phyloP scores from a whole-genome alignment of 257 asterid genomes.

The Nicotiana noctiflora region DNA sequence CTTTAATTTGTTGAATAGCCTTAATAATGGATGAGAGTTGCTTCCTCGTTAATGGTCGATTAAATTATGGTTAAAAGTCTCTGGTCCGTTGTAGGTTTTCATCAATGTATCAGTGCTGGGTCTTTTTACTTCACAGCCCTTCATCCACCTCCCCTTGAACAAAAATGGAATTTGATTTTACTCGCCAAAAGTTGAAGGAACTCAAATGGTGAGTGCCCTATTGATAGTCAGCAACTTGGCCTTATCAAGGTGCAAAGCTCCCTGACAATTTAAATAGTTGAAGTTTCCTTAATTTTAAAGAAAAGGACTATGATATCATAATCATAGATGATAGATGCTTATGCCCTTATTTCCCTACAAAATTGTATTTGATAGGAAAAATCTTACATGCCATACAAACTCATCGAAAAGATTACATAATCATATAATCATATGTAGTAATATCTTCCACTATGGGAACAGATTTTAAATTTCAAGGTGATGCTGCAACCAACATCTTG shows the following conservation, averaged over 20 bases:
- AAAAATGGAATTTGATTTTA: not conserved
- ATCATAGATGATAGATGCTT: not conserved
- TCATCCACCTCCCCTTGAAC: not conserved
- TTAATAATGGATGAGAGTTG: not conserved
- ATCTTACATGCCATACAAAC: not conserved
- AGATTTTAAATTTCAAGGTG: conserved; percentile 9
- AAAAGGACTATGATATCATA: not conserved
- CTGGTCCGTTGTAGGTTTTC: not conserved
- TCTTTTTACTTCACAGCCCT: not conserved
- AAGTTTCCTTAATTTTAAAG: not conserved
- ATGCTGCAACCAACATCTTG: conserved; percentile 16
- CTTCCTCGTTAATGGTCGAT: not conserved
- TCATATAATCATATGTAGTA: not conserved
- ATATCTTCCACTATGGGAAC: not conserved
- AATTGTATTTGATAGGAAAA: not conserved
- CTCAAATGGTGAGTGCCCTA: not conserved
- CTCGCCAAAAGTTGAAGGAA: not conserved
- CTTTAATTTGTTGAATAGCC: not conserved
- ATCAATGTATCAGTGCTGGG: not conserved
- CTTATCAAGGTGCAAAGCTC: not conserved
- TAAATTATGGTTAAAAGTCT: not conserved
- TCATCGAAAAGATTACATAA: not conserved
- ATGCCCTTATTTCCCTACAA: not conserved
- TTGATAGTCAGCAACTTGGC: not conserved
- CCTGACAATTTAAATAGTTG: not conserved